Percentiles rank a stretch among this genome's conserved stretches.
Conservation (phyloP, 148 eudicot genomes). For the Silene uniflora region DNA sequence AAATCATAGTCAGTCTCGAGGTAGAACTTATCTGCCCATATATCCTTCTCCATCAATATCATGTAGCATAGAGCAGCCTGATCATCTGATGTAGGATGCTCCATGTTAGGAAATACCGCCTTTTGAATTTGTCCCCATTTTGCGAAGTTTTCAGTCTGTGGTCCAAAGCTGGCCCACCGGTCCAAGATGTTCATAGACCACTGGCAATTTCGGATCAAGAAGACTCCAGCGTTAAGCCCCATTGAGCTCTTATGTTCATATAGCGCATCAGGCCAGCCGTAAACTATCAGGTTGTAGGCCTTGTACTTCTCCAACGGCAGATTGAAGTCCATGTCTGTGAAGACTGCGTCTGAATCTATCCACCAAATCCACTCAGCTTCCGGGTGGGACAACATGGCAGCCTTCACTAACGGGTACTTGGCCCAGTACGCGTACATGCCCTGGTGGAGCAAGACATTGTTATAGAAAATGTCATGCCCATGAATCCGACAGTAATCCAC, state of each 20-base stretch:
- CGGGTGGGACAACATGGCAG: slow-evolving; percentile 90
- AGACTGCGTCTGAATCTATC: slow-evolving; percentile 86
- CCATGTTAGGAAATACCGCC: slow-evolving; percentile 43
- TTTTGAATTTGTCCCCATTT: slow-evolving; percentile 57
- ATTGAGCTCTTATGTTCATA: slow-evolving; percentile 52
- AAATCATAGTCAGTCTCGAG: slow-evolving; percentile 59
- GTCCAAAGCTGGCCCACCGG: slow-evolving; percentile 75
- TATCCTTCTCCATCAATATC: slow-evolving; percentile 46
- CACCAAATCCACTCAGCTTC: slow-evolving; percentile 94
- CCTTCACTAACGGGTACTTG: slow-evolving; percentile 58
- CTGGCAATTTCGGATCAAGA: slow-evolving; percentile 72
- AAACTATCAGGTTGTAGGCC: slow-evolving; percentile 52
- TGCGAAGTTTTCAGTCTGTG: slow-evolving; percentile 48
- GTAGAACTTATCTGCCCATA: slow-evolving; percentile 61
- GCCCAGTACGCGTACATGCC: slow-evolving; percentile 71
- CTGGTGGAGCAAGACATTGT: slow-evolving; percentile 58
- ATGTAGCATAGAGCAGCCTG: slow-evolving; percentile 67
- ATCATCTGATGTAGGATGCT: slow-evolving; percentile 56
- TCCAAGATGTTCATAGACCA: slow-evolving; percentile 78
- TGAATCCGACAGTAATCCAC: slow-evolving; percentile 84
- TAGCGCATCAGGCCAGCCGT: slow-evolving; percentile 52
- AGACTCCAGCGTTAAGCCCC: slow-evolving; percentile 71
- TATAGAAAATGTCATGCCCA: slow-evolving; percentile 71
- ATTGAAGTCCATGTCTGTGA: slow-evolving; percentile 84
- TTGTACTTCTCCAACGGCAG: slow-evolving; percentile 57